These are phyloP conservation scores for Magnolia sinica DNA, from an alignment of 164 flowering plant species.

Conservation along the genomic window DNA sequence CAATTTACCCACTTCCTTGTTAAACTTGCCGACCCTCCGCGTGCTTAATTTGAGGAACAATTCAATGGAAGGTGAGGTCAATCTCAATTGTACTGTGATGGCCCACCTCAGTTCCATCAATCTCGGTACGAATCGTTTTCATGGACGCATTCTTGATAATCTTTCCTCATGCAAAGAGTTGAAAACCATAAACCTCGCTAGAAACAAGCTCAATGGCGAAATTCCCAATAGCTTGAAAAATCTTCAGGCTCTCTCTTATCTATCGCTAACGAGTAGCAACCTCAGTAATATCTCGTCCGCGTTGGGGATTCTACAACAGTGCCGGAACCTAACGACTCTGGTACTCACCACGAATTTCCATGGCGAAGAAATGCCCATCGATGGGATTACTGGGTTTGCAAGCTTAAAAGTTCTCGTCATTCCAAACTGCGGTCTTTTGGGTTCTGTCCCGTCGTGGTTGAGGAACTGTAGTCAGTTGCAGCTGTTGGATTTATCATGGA, in stretches of 20 bases:
- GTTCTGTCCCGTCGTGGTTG: slow-evolving; percentile 15
- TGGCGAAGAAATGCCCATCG: slow-evolving; percentile 44
- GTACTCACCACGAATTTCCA: slow-evolving; percentile 56
- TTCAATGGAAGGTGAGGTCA: slow-evolving; percentile 42
- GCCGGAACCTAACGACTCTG: slow-evolving; percentile 48
- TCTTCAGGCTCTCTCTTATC: slow-evolving; percentile 38
- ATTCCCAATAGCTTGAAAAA: slow-evolving; percentile 58
- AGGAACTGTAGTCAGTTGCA: slow-evolving; percentile 29
- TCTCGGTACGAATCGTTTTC: slow-evolving; percentile 48
- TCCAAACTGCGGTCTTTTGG: slow-evolving; percentile 38
- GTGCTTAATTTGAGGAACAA: slow-evolving; percentile 56
- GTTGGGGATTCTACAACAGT: slow-evolving; percentile 48
- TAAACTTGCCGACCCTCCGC: slow-evolving; percentile 39
- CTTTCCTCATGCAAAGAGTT: slow-evolving; percentile 46
- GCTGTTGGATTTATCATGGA: slow-evolving; percentile 67
- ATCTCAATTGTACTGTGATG: slow-evolving; percentile 53
- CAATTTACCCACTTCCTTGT: slow-evolving; percentile 43
- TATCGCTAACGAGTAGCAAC: slow-evolving; percentile 57
- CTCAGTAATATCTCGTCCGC: slow-evolving; percentile 42
- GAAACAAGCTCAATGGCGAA: slow-evolving; percentile 40
- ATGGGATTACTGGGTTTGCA: slow-evolving; percentile 34
- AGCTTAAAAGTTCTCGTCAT: slow-evolving; percentile 45
- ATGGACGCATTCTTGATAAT: slow-evolving; percentile 43
- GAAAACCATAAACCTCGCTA: slow-evolving; percentile 47
- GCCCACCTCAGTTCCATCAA: slow-evolving; percentile 41